Base-by-base conservation (phyloP, 2,329 filamentous ascomycete species). In the Penicillium sp. region DNA sequence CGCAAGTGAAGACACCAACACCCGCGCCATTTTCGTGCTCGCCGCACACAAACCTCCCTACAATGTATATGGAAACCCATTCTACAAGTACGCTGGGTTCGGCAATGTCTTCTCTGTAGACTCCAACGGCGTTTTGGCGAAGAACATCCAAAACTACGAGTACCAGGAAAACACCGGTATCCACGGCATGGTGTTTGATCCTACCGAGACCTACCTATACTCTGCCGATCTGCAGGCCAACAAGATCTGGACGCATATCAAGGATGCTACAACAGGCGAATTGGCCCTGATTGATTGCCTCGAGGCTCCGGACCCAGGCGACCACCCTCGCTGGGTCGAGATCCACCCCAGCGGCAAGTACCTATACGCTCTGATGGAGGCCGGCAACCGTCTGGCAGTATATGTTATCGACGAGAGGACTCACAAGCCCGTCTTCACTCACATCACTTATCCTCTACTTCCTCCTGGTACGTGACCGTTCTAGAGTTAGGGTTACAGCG, bases 311-410 rank as follows among this genome's bases (percentile, higher is more conserved):
- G 83, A 84, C 50, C 78, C 85, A 3, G 84, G 84, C 64, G 92
- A 96, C 76, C 92, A 95, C 75, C 92, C 92, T 17, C 87, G 92
- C 71, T 96, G 92, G 92, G 91, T 96, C 15, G 91, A 91, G 69
- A 89, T 96, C 74, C 91, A 94, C 75, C 89, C 90, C 3, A 86
- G 86, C 1, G 91, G 91, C 21, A 85, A 88, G 61, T 93, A 92
- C 76, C 84, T 96, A 60, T 96, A 96, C 78, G 91, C 86, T 7
- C 83, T 96, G 69, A 96, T 95, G 91, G 92, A 96, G 78, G 90
- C 89, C n/a, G 91, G 92, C 58, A 96, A 96, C 80, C 84, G 90
- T 56, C 80, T 96, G 60, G 92, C 88, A 75, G 90, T 93, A 70
- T 96, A 95, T 77, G 84, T 91, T 67, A 88, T 96, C 77, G 90